These are phyloP conservation scores for Phytophthora sp. DNA, from an alignment of 352 stramenopile genomes.

Conservation along the genomic window DNA sequence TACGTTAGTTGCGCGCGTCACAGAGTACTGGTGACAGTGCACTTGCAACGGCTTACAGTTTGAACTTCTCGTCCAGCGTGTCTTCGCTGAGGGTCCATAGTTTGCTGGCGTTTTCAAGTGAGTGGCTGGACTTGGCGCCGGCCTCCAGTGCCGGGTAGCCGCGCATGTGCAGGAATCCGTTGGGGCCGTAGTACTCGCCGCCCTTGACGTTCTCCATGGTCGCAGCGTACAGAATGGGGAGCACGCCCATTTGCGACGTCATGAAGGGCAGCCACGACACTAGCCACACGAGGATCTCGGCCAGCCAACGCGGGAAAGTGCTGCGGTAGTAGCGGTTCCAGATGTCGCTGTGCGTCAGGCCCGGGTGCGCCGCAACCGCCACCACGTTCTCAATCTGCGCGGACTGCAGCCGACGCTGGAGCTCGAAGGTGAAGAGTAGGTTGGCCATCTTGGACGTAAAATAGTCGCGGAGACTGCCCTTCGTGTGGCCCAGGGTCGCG, in stretches of 20 bases:
- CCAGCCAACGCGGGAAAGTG: slow-evolving; percentile 38
- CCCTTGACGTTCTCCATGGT: slow-evolving; percentile 43
- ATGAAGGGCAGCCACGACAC: slow-evolving; percentile 54
- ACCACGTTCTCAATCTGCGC: slow-evolving; percentile 45
- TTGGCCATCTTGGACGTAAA: slow-evolving; percentile 63
- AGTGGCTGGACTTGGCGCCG: slow-evolving; percentile 44
- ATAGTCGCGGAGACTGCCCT: slow-evolving; percentile 50
- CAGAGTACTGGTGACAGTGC: too few relatives aligned
- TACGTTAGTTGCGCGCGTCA: slow-evolving; percentile 3
- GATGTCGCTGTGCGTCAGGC: slow-evolving; percentile 59
- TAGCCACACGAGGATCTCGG: slow-evolving; percentile 44
- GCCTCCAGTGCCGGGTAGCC: slow-evolving; percentile 53
- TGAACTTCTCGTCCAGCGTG: slow-evolving; percentile 38
- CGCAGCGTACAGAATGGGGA: slow-evolving; percentile 64
- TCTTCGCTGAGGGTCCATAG: slow-evolving; percentile 65
- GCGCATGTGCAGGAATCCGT: slow-evolving; percentile 44
- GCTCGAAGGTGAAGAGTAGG: slow-evolving; percentile 69
- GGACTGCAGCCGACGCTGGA: slow-evolving; percentile 47
- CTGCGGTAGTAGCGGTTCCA: slow-evolving; percentile 50
- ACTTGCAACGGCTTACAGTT: slow-evolving; percentile 22
- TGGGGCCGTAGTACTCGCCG: slow-evolving; percentile 60
- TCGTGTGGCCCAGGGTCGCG: slow-evolving; percentile 43
- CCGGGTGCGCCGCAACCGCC: slow-evolving; percentile 58
- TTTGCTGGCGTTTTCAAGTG: slow-evolving; percentile 34
- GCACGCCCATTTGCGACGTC: slow-evolving; percentile 43